Evolutionary conservation across 148 eudicot species (phyloP).

Genomic region (Camellia granthamiana): DNA sequence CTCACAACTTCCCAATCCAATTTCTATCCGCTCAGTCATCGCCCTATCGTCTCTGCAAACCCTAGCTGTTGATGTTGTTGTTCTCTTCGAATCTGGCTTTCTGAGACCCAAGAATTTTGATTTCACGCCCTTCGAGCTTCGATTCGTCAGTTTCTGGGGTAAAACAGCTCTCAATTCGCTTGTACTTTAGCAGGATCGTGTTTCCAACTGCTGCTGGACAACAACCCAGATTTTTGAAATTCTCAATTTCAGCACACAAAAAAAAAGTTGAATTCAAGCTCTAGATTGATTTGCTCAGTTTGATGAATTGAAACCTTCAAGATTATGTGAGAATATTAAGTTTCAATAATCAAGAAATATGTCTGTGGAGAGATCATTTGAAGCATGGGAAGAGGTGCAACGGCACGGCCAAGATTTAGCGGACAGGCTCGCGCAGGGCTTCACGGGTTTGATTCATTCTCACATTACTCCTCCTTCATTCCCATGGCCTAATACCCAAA

Average conservation of each 20-base stretch:
- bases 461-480: slow-evolving; percentile 75
- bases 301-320: not conserved
- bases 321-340: not conserved
- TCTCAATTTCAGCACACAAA: not conserved
- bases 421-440: slow-evolving; percentile 79
- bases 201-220: not conserved
- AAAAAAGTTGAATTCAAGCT: not conserved
- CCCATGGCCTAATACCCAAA: slow-evolving; percentile 64
- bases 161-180: not conserved
- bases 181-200: not conserved
- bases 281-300: not conserved
- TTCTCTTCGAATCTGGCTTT: not conserved
- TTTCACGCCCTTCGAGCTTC: not conserved
- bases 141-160: not conserved
- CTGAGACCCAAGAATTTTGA: not conserved
- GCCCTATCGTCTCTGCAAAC: not conserved
- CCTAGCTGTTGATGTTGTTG: too few species aligned
- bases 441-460: slow-evolving; percentile 74
- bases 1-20: not conserved
- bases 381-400: slow-evolving; percentile 99
- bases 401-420: slow-evolving; percentile 83
- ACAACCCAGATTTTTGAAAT: not conserved
- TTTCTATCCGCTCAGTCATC: not conserved
- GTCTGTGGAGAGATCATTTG: slow-evolving; percentile 90
- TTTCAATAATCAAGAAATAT: slow-evolving; percentile 19